Conservation (phyloP, 225 moss, liverwort and hornwort genomes). For the Thuidium tamariscinum region DNA sequence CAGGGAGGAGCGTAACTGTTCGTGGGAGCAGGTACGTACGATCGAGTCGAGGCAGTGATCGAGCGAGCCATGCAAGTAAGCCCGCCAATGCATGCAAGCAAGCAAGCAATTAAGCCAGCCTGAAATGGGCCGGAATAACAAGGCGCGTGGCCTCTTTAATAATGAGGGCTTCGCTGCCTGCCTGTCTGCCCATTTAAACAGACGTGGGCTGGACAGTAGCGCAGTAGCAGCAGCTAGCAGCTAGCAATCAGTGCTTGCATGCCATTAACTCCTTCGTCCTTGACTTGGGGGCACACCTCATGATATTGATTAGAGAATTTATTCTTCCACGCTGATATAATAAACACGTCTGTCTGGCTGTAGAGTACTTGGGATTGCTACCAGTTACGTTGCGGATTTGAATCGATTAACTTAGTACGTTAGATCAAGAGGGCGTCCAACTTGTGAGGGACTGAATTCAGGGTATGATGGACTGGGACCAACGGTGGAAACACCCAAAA, state of each 20-base stretch:
- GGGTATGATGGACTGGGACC: too few species aligned
- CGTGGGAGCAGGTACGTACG: too few species aligned
- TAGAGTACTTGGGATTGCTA: neutral
- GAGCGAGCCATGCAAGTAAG: neutral
- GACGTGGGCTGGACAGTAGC: neutral
- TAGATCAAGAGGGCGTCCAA: neutral
- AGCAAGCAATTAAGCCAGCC: neutral
- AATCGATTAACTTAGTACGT: too few species aligned
- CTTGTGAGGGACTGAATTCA: neutral
- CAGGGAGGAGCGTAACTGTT: too few species aligned
- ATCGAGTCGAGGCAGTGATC: too few species aligned
- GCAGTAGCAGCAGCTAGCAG: neutral
- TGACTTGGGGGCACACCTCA: neutral
- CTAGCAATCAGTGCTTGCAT: neutral
- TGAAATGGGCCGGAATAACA: neutral
- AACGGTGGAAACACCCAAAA: too few species aligned
- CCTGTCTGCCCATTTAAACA: neutral
- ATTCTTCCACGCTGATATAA: conserved; percentile 15
- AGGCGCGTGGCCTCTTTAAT: neutral
- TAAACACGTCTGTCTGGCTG: neutral
- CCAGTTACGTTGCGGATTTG: neutral
- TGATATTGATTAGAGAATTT: neutral
- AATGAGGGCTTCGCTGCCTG: neutral
- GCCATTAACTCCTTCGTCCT: neutral
- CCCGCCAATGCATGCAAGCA: too few species aligned